phyloP scores from a whole-genome alignment of 495 filamentous ascomycete genomes.

The Neohortaea acidophila region DNA sequence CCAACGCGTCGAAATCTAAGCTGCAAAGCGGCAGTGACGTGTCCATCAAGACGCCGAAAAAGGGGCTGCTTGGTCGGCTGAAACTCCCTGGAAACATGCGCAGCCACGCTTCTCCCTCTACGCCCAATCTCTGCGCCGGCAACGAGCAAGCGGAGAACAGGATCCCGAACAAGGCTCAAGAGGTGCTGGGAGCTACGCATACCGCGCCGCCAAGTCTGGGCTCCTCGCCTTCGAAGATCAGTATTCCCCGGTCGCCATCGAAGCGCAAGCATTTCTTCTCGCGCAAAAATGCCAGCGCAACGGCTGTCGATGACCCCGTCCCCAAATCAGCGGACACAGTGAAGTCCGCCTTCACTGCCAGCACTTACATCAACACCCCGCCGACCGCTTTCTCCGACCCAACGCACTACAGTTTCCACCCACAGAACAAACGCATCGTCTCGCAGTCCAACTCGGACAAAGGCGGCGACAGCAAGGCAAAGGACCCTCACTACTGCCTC shows the following conservation, averaged over 20 bases:
- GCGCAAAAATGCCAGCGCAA: background rate
- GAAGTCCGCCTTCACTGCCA: conserved; percentile 3
- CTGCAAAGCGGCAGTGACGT: too few relatives aligned
- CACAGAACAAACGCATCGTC: conserved; percentile 1
- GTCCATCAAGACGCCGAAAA: conserved; percentile 24
- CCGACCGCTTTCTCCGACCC: conserved; percentile 13
- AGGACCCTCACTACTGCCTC: background rate
- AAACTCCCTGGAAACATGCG: conserved; percentile 12
- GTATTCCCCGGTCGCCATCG: conserved; percentile 10
- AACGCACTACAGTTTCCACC: conserved; percentile 9
- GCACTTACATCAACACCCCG: conserved; percentile 9
- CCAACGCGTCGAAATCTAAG: too few relatives aligned
- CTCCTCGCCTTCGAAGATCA: conserved; percentile 3
- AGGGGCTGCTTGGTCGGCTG: conserved; percentile 23
- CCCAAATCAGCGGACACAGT: too few relatives aligned
- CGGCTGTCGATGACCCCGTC: too few relatives aligned
- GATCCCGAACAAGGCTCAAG: conserved; percentile 19
- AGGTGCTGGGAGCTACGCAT: conserved; percentile 13
- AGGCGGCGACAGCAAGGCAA: background rate
- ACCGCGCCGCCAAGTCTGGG: background rate
- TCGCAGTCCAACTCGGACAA: conserved; percentile 3
- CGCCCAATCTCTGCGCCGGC: conserved; percentile 3
- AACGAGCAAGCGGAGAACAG: conserved; percentile 2
- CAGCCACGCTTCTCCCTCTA: conserved; percentile 2
- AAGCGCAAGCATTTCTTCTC: conserved; percentile 12